Percentiles rank a stretch among this genome's conserved stretches.
Evolutionary conservation across 1,284 basidiomycete genomes (phyloP).

Genomic region (Rhodotorula sp.): DNA sequence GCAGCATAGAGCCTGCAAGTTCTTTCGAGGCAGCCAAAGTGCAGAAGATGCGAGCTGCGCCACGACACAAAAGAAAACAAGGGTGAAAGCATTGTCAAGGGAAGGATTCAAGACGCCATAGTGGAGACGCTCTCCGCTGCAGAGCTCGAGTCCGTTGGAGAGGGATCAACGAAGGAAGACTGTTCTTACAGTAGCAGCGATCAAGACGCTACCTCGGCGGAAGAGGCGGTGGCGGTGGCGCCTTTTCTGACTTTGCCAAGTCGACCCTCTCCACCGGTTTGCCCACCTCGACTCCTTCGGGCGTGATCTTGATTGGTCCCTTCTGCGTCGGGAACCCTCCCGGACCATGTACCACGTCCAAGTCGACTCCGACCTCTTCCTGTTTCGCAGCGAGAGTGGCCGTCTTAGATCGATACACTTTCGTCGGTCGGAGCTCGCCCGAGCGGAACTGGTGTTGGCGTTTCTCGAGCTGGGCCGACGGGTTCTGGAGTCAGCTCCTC

Average conservation of each 20-base stretch:
- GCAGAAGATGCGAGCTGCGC: too few species aligned
- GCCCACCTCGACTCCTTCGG: slow-evolving; percentile 13
- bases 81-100: too few species aligned
- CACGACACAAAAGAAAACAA: too few species aligned
- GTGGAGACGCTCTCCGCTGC: too few species aligned
- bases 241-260: not conserved
- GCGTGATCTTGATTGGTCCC: slow-evolving; percentile 31
- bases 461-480: slow-evolving; percentile 42
- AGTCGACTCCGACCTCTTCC: slow-evolving; percentile 31
- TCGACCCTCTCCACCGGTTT: not conserved
- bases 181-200: not conserved
- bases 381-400: slow-evolving; percentile 33
- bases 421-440: slow-evolving; percentile 36
- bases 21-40: too few species aligned
- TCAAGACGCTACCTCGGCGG: slow-evolving; percentile 6
- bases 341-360: slow-evolving; percentile 20
- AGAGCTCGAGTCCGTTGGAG: too few species aligned
- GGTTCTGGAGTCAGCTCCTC: too few species aligned
- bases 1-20: too few species aligned
- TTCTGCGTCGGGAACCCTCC: slow-evolving; percentile 41
- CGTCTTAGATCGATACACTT: slow-evolving; percentile 42
- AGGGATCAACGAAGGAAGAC: too few species aligned
- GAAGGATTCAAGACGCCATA: too few species aligned
- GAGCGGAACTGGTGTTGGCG: slow-evolving; percentile 41
- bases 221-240: not conserved